Evolutionary conservation across 202 grass and related monocot species (phyloP).

Genomic region (Dendrocalamus latiflorus): DNA sequence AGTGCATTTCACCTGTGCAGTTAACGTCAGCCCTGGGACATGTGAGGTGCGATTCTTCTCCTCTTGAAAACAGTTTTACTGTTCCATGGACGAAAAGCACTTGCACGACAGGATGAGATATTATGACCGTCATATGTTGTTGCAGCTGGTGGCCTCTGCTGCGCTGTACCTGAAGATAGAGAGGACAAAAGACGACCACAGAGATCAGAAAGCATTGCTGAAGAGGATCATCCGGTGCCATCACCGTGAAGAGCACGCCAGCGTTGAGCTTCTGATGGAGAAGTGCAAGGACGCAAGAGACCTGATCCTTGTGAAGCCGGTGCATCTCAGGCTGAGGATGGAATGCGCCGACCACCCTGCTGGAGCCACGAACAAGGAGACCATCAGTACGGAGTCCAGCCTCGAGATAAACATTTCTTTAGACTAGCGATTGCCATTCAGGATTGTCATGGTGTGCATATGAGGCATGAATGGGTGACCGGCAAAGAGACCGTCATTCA

Average conservation of each 20-base stretch:
- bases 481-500: no score
- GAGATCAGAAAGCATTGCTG: slow-evolving; percentile 25
- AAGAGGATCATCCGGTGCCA: slow-evolving; percentile 40
- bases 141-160: slow-evolving; percentile 65
- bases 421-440: slow-evolving; percentile 21
- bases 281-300: slow-evolving; percentile 29
- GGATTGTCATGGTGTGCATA: not conserved
- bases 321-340: slow-evolving; percentile 57
- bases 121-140: not conserved
- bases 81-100: slow-evolving; percentile 1
- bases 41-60: no score
- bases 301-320: slow-evolving; percentile 51
- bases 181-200: not conserved
- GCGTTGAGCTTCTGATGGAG: slow-evolving; percentile 39
- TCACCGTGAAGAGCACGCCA: slow-evolving; percentile 18
- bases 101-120: not conserved
- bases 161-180: slow-evolving; percentile 57
- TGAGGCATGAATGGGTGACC: no score
- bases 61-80: no score
- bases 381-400: slow-evolving; percentile 60
- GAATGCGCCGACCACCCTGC: slow-evolving; percentile 69
- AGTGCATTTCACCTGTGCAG: slow-evolving; percentile 46
- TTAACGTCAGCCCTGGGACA: no score
- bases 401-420: slow-evolving; percentile 47
- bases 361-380: slow-evolving; percentile 65